Percentiles rank a stretch among this genome's conserved stretches.
Conservation (phyloP, 2,329 filamentous ascomycete genomes). For the Chaetomium globosum region DNA sequence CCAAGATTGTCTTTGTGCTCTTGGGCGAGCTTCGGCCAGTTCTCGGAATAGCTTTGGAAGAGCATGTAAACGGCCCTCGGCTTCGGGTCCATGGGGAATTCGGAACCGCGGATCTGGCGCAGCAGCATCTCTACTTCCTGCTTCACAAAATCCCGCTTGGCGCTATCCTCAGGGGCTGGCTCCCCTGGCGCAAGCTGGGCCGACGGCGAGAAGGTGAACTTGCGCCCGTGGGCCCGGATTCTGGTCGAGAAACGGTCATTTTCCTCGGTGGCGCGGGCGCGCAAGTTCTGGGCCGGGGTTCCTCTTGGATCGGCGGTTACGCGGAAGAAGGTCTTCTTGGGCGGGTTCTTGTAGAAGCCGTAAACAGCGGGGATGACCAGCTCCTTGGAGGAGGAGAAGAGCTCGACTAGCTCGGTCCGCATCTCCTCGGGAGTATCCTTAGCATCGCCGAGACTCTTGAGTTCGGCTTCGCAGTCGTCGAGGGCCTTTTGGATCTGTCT, state of each 20-base stretch:
- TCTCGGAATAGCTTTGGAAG: constrained; percentile 56
- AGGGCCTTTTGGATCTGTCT: constrained; percentile 55
- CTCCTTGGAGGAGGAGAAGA: constrained; percentile 56
- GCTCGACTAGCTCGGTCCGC: constrained; percentile 56
- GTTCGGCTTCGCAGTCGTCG: constrained; percentile 53
- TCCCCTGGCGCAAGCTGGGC: constrained; percentile 22
- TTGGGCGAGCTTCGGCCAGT: constrained; percentile 55
- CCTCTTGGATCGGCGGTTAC: constrained; percentile 53
- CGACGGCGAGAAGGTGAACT: constrained; percentile 48
- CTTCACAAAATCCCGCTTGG: constrained; percentile 53
- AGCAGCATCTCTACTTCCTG: constrained; percentile 54
- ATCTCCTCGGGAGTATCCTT: constrained; percentile 58
- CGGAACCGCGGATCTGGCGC: constrained; percentile 55
- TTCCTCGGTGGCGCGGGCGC: constrained; percentile 55
- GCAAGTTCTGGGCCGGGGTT: constrained; percentile 55
- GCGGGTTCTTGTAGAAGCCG: constrained; percentile 59
- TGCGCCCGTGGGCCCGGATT: constrained; percentile 55
- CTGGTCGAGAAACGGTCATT: constrained; percentile 54
- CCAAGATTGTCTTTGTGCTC: constrained; percentile 59
- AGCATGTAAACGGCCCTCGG: constrained; percentile 57
- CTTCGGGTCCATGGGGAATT: constrained; percentile 57
- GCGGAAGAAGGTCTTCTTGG: constrained; percentile 55
- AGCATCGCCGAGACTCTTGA: constrained; percentile 54
- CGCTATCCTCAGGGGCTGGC: constrained; percentile 38
- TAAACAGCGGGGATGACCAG: constrained; percentile 58